Conservation (phyloP, 352 stramenopile genomes). For the Elongisporangium prolatum region DNA sequence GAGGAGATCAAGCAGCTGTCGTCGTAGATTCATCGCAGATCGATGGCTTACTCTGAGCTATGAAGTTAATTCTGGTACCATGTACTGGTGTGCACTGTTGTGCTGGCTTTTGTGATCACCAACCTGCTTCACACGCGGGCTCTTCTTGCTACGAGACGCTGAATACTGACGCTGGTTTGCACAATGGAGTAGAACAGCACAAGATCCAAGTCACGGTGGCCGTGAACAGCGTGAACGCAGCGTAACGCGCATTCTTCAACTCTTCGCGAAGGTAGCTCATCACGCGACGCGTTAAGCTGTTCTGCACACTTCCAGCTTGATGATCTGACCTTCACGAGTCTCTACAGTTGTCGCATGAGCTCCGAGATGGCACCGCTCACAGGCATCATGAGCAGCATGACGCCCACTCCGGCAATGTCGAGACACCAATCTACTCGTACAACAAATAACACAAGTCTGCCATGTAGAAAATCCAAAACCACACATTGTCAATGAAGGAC, state of each 20-base stretch:
- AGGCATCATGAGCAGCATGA: constrained; percentile 94
- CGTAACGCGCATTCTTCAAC: constrained; percentile 44
- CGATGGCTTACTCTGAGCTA: too few relatives aligned
- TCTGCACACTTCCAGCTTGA: constrained; percentile 97
- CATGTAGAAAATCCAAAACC: constrained; percentile 85
- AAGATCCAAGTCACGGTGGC: constrained; percentile 43
- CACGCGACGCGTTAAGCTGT: constrained; percentile 61
- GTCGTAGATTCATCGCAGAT: constrained; percentile 10
- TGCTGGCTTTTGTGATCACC: too few relatives aligned
- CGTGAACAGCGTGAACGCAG: constrained; percentile 49
- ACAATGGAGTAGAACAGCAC: constrained; percentile 92
- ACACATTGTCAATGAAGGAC: constrained; percentile 91
- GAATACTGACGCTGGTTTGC: constrained; percentile 78
- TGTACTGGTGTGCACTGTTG: too few relatives aligned
- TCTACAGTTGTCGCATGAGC: constrained; percentile 82
- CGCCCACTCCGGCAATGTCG: constrained; percentile 88
- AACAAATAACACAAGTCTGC: constrained; percentile 65
- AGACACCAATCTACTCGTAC: constrained; percentile 74
- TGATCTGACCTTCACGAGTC: constrained; percentile 91
- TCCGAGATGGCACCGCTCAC: constrained; percentile 87
- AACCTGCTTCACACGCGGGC: too few relatives aligned
- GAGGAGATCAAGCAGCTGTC: constrained; percentile 66
- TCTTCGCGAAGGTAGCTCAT: constrained; percentile 63
- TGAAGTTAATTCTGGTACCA: too few relatives aligned
- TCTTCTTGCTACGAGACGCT: too few relatives aligned